Evolutionary conservation across 768 basidiomycete genomes (phyloP), one percentile per base, ranked within the genome.

Genomic region (Pulveroboletus sp.): DNA sequence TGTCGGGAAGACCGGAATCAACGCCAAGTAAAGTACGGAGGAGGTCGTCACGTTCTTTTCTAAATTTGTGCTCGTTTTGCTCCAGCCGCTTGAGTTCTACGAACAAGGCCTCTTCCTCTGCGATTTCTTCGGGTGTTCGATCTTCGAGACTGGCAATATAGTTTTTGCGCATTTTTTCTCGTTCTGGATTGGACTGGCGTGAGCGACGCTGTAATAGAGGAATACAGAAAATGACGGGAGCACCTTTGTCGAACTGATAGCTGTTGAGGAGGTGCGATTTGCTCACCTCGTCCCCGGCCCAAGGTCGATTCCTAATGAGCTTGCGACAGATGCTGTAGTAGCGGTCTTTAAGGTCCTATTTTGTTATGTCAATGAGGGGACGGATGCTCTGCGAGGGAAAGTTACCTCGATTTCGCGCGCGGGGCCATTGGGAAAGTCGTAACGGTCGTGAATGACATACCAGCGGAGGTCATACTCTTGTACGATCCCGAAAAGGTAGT

Each of bases 11-110:
- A 2, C 93, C 93, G 38, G 86, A 90, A 52, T 96, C 93, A 43
- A 93, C 81, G 5, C 93, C 93, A 24, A 85, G 81, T 12, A 96
- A 70, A 0, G 83, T 88, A 28, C 89, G 80, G 53, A 97, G 75
- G 24, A 97, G 78, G 39, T 91, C 89, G 49, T 96, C 92, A 15
- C 93, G 76, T 17, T 96, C 93, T 56, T 81, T 82, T 69, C 86
- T 88, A 74, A 93, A 97, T 46, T 78, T 78, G 30, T 86, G 79
- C 64, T 96, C 93, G 52, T 78, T 90, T 69, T 97, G 95, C 65
- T 97, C 94, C 43, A 99, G 77, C n/a, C 91, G 83, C 63, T 94
- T 93, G 43, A 95, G 79, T 67, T 97, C 93, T 54, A 97, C 72
- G 69, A 89, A 97, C 3, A 99, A 75, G 8, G 91, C 88, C 60